phyloP scores from a whole-genome alignment of 352 stramenopile genomes.

The Globisporangium camurandrum region DNA sequence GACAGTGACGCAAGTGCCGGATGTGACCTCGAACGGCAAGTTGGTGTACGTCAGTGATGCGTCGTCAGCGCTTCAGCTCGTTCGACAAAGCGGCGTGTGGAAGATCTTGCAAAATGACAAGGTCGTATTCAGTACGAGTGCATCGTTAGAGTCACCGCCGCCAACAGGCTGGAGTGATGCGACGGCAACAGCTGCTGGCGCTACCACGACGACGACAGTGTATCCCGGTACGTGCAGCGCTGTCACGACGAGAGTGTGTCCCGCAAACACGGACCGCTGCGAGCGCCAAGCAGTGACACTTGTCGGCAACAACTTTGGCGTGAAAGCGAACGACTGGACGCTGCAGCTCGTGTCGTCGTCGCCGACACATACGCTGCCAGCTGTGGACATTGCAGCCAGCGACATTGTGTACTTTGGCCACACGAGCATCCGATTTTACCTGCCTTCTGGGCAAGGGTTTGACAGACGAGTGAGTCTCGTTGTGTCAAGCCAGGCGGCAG shows the following conservation, averaged over 20 bases:
- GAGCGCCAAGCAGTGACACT: constrained; percentile 38
- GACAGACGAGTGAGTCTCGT: constrained; percentile 29
- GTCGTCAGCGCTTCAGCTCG: constrained; percentile 18
- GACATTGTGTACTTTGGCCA: constrained; percentile 56
- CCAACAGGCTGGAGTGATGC: constrained; percentile 25
- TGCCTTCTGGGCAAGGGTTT: constrained; percentile 39
- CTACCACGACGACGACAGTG: constrained; percentile 21
- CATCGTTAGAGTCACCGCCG: constrained; percentile 20
- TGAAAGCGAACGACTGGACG: constrained; percentile 27
- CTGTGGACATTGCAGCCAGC: constrained; percentile 21
- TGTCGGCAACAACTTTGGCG: constrained; percentile 44
- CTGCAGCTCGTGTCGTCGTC: constrained; percentile 26
- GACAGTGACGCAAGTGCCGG: constrained; percentile 20
- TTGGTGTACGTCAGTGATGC: constrained; percentile 23
- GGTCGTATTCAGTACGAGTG: constrained; percentile 18
- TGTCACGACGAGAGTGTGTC: constrained; percentile 20
- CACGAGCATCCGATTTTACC: constrained; percentile 44
- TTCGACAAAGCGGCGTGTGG: constrained; percentile 31
- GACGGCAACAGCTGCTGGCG: constrained; percentile 9
- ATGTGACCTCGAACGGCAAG: constrained; percentile 33
- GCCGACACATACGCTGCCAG: constrained; percentile 9
- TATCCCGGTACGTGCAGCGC: constrained; percentile 27
- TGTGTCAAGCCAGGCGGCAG: constrained; percentile 19
- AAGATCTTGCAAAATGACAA: constrained; percentile 15
- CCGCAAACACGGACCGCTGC: constrained; percentile 31